phyloP scores from a whole-genome alignment of 768 basidiomycete genomes.

The Trametes punicea region DNA sequence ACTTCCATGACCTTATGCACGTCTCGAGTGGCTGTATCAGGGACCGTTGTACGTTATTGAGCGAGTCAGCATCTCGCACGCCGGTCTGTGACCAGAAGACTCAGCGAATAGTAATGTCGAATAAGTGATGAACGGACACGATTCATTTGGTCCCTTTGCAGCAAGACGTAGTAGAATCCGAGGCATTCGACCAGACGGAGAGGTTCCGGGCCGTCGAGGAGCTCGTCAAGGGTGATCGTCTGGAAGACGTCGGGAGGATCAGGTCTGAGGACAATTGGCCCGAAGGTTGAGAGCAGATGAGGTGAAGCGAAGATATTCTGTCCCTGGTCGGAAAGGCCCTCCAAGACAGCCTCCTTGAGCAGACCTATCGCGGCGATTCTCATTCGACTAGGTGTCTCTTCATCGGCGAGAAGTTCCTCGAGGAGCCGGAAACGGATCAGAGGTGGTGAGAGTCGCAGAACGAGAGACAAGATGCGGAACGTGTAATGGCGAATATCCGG shows the following conservation, averaged over 20 bases:
- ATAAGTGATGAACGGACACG: slow-evolving; percentile 35
- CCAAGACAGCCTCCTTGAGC: slow-evolving; percentile 63
- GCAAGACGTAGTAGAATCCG: slow-evolving; percentile 63
- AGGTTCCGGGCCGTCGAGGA: slow-evolving; percentile 57
- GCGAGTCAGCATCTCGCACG: slow-evolving; percentile 23
- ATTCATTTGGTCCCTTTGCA: slow-evolving; percentile 57
- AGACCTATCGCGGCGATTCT: slow-evolving; percentile 65
- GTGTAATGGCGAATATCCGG: slow-evolving; percentile 53
- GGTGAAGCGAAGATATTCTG: slow-evolving; percentile 52
- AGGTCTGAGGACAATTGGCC: slow-evolving; percentile 55
- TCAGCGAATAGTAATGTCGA: not conserved
- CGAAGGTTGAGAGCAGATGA: slow-evolving; percentile 54
- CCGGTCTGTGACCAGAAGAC: slow-evolving; percentile 26
- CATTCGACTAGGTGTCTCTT: slow-evolving; percentile 60
- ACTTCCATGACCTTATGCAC: slow-evolving; percentile 18
- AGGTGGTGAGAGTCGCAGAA: slow-evolving; percentile 48
- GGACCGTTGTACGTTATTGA: slow-evolving; percentile 12
- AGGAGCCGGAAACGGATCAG: slow-evolving; percentile 52
- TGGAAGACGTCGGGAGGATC: slow-evolving; percentile 52
- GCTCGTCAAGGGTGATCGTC: slow-evolving; percentile 34
- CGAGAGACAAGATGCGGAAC: slow-evolving; percentile 55
- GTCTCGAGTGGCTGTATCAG: slow-evolving; percentile 21
- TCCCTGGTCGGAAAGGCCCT: slow-evolving; percentile 34
- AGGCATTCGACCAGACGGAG: slow-evolving; percentile 61
- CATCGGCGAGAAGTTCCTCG: slow-evolving; percentile 44